phyloP scores from a whole-genome alignment of 371 early-diverging fungal species.

The Mucor sp. region DNA sequence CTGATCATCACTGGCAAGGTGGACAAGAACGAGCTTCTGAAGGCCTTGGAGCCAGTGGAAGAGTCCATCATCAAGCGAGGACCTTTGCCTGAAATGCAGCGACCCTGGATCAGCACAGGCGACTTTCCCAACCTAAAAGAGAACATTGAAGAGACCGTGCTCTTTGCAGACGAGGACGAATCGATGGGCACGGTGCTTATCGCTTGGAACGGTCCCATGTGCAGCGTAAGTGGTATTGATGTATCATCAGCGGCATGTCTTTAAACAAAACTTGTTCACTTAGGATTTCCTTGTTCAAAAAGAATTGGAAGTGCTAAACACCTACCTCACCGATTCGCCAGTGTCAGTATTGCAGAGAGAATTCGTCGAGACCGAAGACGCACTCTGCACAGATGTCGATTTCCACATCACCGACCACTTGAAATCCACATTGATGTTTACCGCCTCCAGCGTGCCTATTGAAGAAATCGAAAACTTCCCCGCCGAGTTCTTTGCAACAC shows the following conservation, averaged over 20 bases:
- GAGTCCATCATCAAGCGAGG: constrained; percentile 62
- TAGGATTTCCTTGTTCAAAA: constrained; percentile 46
- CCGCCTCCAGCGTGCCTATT: constrained; percentile 63
- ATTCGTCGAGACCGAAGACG: constrained; percentile 72
- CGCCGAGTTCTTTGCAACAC: constrained; percentile 44
- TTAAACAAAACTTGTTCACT: not conserved
- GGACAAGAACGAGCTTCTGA: constrained; percentile 50
- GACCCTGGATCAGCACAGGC: constrained; percentile 68
- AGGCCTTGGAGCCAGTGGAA: constrained; percentile 59
- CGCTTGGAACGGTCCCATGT: constrained; percentile 65
- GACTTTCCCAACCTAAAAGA: constrained; percentile 53
- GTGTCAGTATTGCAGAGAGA: constrained; percentile 64
- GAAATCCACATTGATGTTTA: constrained; percentile 53
- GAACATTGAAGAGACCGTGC: constrained; percentile 52
- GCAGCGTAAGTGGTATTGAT: constrained; percentile 44
- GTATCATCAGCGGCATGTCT: not conserved
- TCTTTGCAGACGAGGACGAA: constrained; percentile 75
- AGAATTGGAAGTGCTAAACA: constrained; percentile 51
- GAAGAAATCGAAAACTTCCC: constrained; percentile 61
- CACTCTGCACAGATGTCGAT: constrained; percentile 67
- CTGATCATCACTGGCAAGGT: constrained; percentile 65
- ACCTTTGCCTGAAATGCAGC: constrained; percentile 52
- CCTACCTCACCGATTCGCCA: constrained; percentile 69
- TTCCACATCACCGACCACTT: constrained; percentile 60
- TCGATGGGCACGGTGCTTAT: constrained; percentile 65